Base-by-base conservation (phyloP, 2,329 filamentous ascomycete species). In the Phialemoniopsis sp. region DNA sequence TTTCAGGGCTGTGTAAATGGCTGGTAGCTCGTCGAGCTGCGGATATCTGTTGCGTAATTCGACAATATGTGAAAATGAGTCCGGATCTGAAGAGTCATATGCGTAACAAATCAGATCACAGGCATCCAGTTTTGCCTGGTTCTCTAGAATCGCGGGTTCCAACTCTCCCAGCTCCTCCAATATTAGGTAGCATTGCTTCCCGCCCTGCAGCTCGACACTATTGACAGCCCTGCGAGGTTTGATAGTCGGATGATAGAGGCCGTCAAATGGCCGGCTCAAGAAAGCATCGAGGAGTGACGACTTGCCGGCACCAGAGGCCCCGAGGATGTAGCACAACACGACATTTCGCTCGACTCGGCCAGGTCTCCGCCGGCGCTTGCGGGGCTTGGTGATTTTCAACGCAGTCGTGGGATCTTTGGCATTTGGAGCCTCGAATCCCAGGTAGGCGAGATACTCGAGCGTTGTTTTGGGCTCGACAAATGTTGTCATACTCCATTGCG, bases 401-500 rank as follows among this genome's bases (percentile, higher is more conserved):
- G 93, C 93, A 2, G 84, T 80, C 1, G 88, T 88, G 0, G 83
- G 82, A 30, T 85, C 83, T 42, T 85, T 85, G n/a, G 77, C 70
- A 50, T 85, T 86, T 3, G 80, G 70, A 3, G 87, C 83, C 57
- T 97, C 93, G 54, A 96, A 98, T 2, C 93, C 93, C 3, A 98
- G 81, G 57, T 96, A 96, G 4, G 93, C 93, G 3, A 98, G 80
- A 59, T 98, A 98, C 52, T 94, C 90, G 4, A 98, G 74, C 1
- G 93, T 97, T 1, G 89, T 96, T 58, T 93, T 94, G 12, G 93
- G 91, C 41, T 94, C 90, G 44, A 94, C 81, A 54, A 97, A 98
- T 0, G 93, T 98, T 1, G 93, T 98, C 93, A 98, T 98, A 59
- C 90, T 96, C 93, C 93, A 98, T 55, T 98, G 93, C 4, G 93